Conservation (phyloP, 139 green algal genomes). For the Mychonastes homosphaera region DNA sequence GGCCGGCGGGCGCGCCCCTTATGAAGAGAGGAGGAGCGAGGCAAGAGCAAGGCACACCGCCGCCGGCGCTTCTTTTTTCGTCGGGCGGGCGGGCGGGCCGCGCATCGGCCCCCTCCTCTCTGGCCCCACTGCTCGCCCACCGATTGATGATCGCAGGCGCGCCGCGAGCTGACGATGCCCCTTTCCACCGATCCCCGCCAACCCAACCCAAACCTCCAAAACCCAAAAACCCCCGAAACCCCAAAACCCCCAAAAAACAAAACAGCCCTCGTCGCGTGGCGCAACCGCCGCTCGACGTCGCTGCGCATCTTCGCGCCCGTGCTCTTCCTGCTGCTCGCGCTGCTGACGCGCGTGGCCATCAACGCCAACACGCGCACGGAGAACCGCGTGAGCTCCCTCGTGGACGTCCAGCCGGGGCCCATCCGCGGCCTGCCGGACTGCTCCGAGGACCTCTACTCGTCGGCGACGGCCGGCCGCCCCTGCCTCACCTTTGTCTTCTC, state of each 20-base stretch:
- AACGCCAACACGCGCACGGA: constrained; percentile 27
- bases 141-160: not conserved
- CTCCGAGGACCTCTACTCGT: constrained; percentile 49
- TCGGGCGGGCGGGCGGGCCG: too few relatives aligned
- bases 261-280: constrained; percentile 46
- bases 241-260: too few relatives aligned
- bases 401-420: not conserved
- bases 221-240: too few relatives aligned
- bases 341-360: constrained; percentile 51
- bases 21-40: too few relatives aligned
- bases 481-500: constrained; percentile 69
- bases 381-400: constrained; percentile 13
- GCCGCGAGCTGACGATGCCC: not conserved
- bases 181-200: not conserved
- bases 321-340: constrained; percentile 82
- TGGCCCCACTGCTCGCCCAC: not conserved
- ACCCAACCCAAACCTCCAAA: not conserved
- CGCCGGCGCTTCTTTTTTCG: too few relatives aligned
- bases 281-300: constrained; percentile 62
- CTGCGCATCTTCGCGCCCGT: constrained; percentile 63
- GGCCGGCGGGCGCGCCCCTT: too few relatives aligned
- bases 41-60: too few relatives aligned
- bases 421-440: constrained; percentile 42
- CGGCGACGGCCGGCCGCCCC: constrained; percentile 28
- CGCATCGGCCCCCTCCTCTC: too few relatives aligned